Percentiles rank a stretch among this genome's conserved stretches.
Conservation (phyloP, 345 rosid genomes). For the Ricinus communis region DNA sequence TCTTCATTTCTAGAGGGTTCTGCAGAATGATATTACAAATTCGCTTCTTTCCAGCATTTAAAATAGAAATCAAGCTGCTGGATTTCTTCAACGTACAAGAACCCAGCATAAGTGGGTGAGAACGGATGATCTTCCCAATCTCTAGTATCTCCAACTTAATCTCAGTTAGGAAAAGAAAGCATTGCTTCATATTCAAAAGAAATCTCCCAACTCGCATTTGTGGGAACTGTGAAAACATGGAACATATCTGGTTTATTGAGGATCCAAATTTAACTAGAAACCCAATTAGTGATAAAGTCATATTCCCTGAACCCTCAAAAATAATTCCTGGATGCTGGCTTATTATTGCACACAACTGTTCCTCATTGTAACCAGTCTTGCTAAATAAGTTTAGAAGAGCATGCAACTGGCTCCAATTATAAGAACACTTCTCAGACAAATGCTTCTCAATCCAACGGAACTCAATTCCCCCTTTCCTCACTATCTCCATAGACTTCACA, state of each 20-base stretch:
- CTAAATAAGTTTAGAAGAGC: constrained; percentile 42
- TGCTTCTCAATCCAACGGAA: constrained; percentile 48
- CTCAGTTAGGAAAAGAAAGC: constrained; percentile 47
- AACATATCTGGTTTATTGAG: constrained; percentile 39
- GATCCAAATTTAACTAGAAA: constrained; percentile 60
- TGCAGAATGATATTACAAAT: constrained; percentile 49
- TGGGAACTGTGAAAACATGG: constrained; percentile 57
- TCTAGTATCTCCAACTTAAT: constrained; percentile 56
- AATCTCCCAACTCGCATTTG: constrained; percentile 44
- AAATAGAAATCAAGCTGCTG: constrained; percentile 39
- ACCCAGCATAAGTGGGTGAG: constrained; percentile 52
- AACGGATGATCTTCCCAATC: constrained; percentile 47
- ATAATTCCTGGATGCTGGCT: constrained; percentile 52
- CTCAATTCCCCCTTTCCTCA: constrained; percentile 47
- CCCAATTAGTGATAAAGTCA: constrained; percentile 42
- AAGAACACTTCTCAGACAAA: constrained; percentile 34
- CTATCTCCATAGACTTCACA: constrained; percentile 41
- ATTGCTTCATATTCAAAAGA: constrained; percentile 49
- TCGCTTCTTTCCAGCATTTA: constrained; percentile 60
- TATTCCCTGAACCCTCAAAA: constrained; percentile 53
- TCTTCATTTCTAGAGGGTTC: constrained; percentile 57
- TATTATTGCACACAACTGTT: constrained; percentile 47
- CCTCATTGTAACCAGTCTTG: constrained; percentile 31
- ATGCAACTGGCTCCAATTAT: constrained; percentile 58
- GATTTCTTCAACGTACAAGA: constrained; percentile 53